phyloP scores from a whole-genome alignment of 2,329 filamentous ascomycete genomes.

The Thermothelomyces thermophilus region DNA sequence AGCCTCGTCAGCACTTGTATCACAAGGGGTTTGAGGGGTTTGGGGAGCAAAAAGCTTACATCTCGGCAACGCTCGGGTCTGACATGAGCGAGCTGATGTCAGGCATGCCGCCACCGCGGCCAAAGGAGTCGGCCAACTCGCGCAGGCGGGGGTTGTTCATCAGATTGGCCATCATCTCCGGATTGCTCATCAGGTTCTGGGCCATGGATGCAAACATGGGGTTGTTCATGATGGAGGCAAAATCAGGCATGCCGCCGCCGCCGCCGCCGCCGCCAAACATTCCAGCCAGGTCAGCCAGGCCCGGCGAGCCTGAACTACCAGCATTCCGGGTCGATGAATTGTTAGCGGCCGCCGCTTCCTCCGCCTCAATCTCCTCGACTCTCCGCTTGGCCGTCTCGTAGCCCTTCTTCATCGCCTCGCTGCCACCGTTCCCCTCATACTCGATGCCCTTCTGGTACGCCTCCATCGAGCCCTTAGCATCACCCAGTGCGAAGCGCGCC shows the following conservation, averaged over 20 bases:
- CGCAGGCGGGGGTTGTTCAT: conserved; percentile 90
- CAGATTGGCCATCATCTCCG: conserved; percentile 80
- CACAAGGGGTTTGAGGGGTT: not conserved
- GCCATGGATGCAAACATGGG: conserved; percentile 98
- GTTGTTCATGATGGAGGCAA: conserved; percentile 86
- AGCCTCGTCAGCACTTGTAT: not conserved
- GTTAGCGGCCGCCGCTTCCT: conserved; percentile 36
- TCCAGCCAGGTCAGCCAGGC: conserved; percentile 61
- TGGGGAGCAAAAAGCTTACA: conserved; percentile 55
- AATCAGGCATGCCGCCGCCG: conserved; percentile 77
- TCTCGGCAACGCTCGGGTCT: conserved; percentile 84
- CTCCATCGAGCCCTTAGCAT: conserved; percentile 87
- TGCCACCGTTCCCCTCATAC: conserved; percentile 86
- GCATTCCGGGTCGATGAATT: not conserved
- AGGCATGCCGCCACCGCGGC: conserved; percentile 72
- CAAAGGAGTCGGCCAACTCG: conserved; percentile 79
- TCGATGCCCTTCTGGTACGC: conserved; percentile 92
- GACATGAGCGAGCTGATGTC: conserved; percentile 82
- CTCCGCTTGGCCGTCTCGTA: conserved; percentile 87
- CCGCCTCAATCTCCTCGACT: conserved; percentile 69
- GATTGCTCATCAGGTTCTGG: conserved; percentile 95
- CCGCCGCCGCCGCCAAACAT: conserved; percentile 59
- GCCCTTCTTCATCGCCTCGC: conserved; percentile 95
- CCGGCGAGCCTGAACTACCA: conserved; percentile 37
- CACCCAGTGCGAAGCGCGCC: conserved; percentile 83